Conservation (phyloP, 257 asterid species). For the Salvia miltiorrhiza region DNA sequence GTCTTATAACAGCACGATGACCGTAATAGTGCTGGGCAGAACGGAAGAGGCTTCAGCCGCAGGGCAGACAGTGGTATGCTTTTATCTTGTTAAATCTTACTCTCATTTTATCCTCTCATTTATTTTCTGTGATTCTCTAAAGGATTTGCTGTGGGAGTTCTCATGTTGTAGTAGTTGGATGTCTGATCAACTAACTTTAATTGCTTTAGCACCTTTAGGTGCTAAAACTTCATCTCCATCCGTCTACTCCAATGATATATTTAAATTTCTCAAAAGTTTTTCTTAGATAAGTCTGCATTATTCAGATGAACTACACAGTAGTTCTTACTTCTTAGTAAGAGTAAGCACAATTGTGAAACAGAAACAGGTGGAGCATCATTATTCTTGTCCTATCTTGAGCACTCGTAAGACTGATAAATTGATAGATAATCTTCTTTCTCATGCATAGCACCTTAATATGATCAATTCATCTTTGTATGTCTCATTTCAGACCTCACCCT, state of each 20-base stretch:
- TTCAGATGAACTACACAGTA: neutral
- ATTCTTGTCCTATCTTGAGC: neutral
- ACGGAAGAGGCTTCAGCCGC: constrained; percentile 54
- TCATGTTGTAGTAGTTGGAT: constrained; percentile 1
- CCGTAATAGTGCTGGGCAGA: constrained; percentile 67
- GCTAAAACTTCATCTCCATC: neutral
- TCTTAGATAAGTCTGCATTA: neutral
- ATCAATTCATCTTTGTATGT: neutral
- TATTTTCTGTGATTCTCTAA: neutral
- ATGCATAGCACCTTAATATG: neutral
- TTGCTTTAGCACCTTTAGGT: neutral
- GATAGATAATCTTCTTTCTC: neutral
- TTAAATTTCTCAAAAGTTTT: neutral
- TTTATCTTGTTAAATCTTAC: neutral
- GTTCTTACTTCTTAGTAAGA: neutral
- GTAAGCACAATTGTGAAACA: neutral
- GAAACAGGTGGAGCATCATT: neutral
- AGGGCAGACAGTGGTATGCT: constrained; percentile 54
- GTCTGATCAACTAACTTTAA: neutral
- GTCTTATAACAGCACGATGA: constrained; percentile 95
- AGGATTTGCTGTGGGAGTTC: neutral
- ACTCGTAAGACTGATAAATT: neutral
- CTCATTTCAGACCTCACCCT: neutral
- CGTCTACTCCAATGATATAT: neutral
- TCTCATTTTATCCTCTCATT: neutral